Percentiles rank a stretch among this genome's conserved stretches.
phyloP scores from a whole-genome alignment of 192 early-diverging fungal genomes.

The Entomortierella lignicola region DNA sequence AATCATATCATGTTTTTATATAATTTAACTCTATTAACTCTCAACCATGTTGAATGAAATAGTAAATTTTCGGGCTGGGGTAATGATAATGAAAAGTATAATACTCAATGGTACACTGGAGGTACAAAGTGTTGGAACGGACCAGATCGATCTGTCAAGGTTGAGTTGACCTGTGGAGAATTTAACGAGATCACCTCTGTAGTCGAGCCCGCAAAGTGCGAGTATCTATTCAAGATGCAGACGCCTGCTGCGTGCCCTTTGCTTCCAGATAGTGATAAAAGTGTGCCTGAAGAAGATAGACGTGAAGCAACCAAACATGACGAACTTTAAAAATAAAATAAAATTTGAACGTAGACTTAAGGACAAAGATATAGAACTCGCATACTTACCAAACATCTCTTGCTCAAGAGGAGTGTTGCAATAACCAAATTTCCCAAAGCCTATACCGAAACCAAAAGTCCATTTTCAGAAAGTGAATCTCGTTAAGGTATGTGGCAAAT shows the following conservation, averaged over 20 bases:
- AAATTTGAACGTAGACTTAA: too few relatives aligned
- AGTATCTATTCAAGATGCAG: slow-evolving; percentile 81
- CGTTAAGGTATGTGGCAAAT: too few relatives aligned
- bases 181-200: slow-evolving; percentile 77
- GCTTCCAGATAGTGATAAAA: neutral
- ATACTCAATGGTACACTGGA: slow-evolving; percentile 71
- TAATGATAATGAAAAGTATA: slow-evolving; percentile 57
- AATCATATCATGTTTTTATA: too few relatives aligned
- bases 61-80: slow-evolving; percentile 65
- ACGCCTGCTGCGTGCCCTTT: slow-evolving; percentile 85
- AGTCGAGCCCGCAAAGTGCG: slow-evolving; percentile 93
- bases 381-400: too few relatives aligned
- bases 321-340: neutral
- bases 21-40: too few relatives aligned
- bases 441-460: too few relatives aligned
- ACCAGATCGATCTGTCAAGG: slow-evolving; percentile 81
- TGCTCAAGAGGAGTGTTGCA: too few relatives aligned
- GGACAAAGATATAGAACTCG: too few relatives aligned
- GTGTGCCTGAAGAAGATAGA: too few relatives aligned
- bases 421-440: too few relatives aligned
- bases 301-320: too few relatives aligned
- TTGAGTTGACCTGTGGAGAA: slow-evolving; percentile 71
- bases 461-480: too few relatives aligned
- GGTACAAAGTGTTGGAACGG: slow-evolving; percentile 97
- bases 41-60: neutral